Evolutionary conservation across 257 asterid species (phyloP).

Genomic region (Nicotiana benthamiana): DNA sequence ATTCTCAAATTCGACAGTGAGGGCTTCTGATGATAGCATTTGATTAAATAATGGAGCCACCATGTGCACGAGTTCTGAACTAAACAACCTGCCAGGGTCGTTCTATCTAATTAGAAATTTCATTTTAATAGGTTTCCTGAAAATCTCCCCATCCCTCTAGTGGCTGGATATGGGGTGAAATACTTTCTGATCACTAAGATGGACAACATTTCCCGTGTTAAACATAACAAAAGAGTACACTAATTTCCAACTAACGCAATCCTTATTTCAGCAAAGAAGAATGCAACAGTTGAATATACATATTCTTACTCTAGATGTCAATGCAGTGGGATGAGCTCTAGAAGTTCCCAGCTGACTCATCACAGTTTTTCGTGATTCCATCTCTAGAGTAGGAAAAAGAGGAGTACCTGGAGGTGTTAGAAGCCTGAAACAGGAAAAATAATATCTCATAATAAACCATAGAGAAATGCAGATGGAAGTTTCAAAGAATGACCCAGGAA

Average conservation of each 20-base stretch:
- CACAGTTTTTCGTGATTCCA: conserved; percentile 67
- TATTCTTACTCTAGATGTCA: conserved; percentile 77
- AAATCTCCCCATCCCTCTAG: neutral
- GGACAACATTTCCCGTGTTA: neutral
- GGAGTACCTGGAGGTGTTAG: conserved; percentile 98
- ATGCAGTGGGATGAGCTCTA: conserved; percentile 67
- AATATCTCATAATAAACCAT: conserved; percentile 1
- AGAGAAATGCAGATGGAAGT: neutral
- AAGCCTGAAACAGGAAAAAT: conserved; percentile 57
- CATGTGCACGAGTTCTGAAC: neutral
- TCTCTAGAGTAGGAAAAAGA: conserved; percentile 85
- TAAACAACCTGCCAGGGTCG: neutral
- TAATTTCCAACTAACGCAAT: neutral
- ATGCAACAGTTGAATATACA: neutral
- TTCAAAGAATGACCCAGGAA: neutral
- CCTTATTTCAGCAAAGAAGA: neutral
- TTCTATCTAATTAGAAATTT: neutral
- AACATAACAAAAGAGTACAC: neutral
- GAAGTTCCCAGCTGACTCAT: conserved; percentile 73
- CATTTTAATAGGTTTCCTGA: neutral
- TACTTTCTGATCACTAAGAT: neutral
- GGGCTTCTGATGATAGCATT: neutral
- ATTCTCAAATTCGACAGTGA: neutral
- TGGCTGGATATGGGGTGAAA: neutral
- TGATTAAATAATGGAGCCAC: conserved; percentile 1